Conservation (phyloP, 176 grass and related monocot species). For the Thalia dealbata region DNA sequence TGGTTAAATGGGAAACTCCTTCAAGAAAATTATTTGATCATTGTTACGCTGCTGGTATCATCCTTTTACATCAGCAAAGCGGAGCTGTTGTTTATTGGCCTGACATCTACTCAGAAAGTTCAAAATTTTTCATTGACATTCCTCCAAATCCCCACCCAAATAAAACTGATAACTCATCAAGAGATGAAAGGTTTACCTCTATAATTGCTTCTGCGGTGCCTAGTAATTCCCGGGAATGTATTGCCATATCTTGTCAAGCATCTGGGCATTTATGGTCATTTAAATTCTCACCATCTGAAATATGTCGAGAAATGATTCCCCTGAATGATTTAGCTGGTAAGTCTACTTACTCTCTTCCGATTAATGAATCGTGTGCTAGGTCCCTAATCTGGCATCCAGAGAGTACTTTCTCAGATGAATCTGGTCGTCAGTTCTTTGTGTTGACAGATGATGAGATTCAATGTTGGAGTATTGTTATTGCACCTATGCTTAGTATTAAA, state of each 20-base stretch:
- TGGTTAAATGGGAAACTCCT: constrained; percentile 41
- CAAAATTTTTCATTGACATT: constrained; percentile 37
- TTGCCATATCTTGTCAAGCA: constrained; percentile 52
- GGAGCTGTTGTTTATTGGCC: constrained; percentile 70
- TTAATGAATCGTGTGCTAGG: constrained; percentile 34
- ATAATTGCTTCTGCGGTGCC: constrained; percentile 54
- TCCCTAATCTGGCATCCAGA: constrained; percentile 70
- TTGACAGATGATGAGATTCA: constrained; percentile 74
- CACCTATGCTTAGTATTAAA: constrained; percentile 35
- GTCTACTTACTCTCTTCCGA: constrained; percentile 31
- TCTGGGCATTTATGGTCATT: constrained; percentile 57
- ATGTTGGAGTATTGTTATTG: constrained; percentile 60
- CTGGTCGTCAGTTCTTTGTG: constrained; percentile 58
- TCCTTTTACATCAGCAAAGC: constrained; percentile 60
- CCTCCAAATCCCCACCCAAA: constrained; percentile 12
- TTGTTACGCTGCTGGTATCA: constrained; percentile 49
- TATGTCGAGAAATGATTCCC: constrained; percentile 41
- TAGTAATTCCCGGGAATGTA: constrained; percentile 38
- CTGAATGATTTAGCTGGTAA: constrained; percentile 24
- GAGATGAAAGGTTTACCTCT: constrained; percentile 43
- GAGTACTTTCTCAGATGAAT: constrained; percentile 28
- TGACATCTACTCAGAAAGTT: constrained; percentile 55
- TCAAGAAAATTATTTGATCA: constrained; percentile 33
- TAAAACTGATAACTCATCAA: constrained; percentile 27
- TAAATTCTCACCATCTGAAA: constrained; percentile 41